phyloP scores from a whole-genome alignment of 2,329 filamentous ascomycete species.

The Colletotrichum filicis region DNA sequence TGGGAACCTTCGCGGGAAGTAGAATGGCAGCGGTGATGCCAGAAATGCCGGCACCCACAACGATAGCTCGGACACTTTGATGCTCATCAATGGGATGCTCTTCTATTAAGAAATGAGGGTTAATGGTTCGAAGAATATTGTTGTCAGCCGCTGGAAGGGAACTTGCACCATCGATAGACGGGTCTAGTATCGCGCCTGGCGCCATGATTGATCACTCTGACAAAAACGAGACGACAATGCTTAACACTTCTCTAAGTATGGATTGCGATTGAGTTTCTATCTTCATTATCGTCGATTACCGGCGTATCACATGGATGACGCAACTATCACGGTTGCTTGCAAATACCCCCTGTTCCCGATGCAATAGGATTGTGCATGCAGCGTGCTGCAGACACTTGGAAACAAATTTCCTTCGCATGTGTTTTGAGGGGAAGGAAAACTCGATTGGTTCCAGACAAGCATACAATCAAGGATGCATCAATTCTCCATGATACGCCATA shows the following conservation, averaged over 20 bases:
- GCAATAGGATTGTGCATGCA: background rate
- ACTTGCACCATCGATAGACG: background rate
- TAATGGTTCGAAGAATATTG: background rate
- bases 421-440: background rate
- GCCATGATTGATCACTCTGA: background rate
- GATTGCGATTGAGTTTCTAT: background rate
- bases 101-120: background rate
- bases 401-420: background rate
- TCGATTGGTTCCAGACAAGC: background rate
- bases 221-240: background rate
- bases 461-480: background rate
- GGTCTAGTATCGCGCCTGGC: background rate
- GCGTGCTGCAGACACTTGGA: background rate
- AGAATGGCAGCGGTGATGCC: constrained; percentile 73
- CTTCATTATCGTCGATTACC: background rate
- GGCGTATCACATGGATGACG: background rate
- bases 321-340: background rate
- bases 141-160: background rate
- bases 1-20: constrained; percentile 75
- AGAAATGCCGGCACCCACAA: constrained; percentile 72
- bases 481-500: background rate
- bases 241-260: background rate
- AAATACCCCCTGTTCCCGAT: background rate
- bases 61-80: constrained; percentile 61
- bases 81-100: constrained; percentile 50